These are phyloP conservation scores for Dothidotthia symphoricarpi DNA, from an alignment of 2,329 filamentous ascomycete genomes.

Conservation along the genomic window DNA sequence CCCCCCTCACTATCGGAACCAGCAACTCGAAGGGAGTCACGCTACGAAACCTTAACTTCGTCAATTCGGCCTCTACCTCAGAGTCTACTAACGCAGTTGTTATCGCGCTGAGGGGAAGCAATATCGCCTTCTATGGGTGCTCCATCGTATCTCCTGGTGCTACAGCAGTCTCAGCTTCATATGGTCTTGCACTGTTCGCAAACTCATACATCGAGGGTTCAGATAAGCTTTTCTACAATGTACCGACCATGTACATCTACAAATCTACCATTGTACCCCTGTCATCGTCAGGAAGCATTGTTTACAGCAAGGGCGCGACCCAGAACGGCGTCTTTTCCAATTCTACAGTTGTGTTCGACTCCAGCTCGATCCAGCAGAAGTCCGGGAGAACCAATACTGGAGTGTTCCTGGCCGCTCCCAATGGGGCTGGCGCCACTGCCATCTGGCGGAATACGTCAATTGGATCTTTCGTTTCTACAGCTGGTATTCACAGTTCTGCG, in stretches of 20 bases:
- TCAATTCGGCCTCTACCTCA: conserved; percentile 26
- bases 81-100: conserved; percentile 23
- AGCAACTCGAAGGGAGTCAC: conserved; percentile 35
- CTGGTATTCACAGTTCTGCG: conserved; percentile 37
- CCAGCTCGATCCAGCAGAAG: conserved; percentile 38
- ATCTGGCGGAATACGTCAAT: conserved; percentile 45
- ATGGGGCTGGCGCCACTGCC: conserved; percentile 42
- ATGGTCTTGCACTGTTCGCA: conserved; percentile 43
- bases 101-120: conserved; percentile 39
- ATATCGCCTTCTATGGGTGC: conserved; percentile 49
- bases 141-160: conserved; percentile 44
- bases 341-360: conserved; percentile 46
- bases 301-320: conserved; percentile 43
- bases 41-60: conserved; percentile 44
- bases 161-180: conserved; percentile 26
- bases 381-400: conserved; percentile 38
- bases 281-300: conserved; percentile 34
- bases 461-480: conserved; percentile 40
- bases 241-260: conserved; percentile 46
- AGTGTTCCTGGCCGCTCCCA: conserved; percentile 47
- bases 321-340: conserved; percentile 23
- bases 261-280: conserved; percentile 46
- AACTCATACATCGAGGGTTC: conserved; percentile 49
- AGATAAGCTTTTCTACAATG: conserved; percentile 46
- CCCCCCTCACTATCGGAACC: conserved; percentile 33